Evolutionary conservation across 2,329 filamentous ascomycete species (phyloP).

Genomic region (Thelonectria olida): DNA sequence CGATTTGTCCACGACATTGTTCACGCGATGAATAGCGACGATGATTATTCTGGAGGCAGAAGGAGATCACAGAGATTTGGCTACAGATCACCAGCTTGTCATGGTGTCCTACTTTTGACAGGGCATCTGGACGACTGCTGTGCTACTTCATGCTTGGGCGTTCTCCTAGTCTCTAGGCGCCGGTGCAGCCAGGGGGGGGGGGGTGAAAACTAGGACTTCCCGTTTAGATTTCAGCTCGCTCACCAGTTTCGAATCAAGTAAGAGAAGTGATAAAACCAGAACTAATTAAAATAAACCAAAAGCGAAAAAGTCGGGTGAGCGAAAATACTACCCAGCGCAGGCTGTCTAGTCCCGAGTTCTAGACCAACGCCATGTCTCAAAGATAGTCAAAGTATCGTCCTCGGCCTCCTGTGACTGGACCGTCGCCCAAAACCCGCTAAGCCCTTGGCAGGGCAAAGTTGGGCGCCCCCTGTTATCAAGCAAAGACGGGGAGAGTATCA

Average conservation of each 20-base stretch:
- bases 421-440: conserved; percentile 8
- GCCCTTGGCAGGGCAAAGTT: background rate
- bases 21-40: background rate
- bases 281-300: background rate
- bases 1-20: conserved; percentile 41
- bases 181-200: no score
- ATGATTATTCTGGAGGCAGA: background rate
- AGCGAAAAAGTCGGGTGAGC: background rate
- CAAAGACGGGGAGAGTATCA: background rate
- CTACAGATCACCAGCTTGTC: background rate
- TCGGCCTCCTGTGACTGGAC: conserved; percentile 25
- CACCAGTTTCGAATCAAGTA: no score
- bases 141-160: no score
- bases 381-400: conserved; percentile 9
- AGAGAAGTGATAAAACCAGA: no score
- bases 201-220: no score
- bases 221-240: no score
- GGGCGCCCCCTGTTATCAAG: background rate
- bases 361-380: conserved; percentile 37
- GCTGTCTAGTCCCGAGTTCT: conserved; percentile 13
- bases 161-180: no score
- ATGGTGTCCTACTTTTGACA: background rate
- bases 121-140: background rate
- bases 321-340: conserved; percentile 2
- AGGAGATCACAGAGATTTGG: background rate